Percentiles rank a stretch among this genome's conserved stretches.
phyloP scores from a whole-genome alignment of 805 yeast species.

The Hanseniaspora meyeri region DNA sequence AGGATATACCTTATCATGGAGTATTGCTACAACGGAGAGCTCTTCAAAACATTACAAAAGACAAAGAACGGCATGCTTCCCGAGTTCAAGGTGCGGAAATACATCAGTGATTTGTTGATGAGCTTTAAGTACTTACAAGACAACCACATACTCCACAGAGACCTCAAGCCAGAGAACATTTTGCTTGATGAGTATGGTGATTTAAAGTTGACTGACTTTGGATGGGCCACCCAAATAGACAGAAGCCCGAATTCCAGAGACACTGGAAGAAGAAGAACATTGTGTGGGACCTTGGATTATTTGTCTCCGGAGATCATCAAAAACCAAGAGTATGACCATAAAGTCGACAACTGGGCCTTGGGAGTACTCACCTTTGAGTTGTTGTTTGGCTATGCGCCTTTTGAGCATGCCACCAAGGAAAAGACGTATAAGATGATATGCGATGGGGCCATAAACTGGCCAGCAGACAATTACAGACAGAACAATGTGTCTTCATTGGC shows the following conservation, averaged over 20 bases:
- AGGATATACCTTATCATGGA: conserved; percentile 78
- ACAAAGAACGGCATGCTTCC: conserved; percentile 47
- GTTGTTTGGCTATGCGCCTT: conserved; percentile 81
- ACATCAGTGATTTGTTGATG: conserved; percentile 68
- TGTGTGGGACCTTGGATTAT: conserved; percentile 92
- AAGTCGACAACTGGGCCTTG: conserved; percentile 85
- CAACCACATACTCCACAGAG: conserved; percentile 77
- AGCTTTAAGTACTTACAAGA: conserved; percentile 70
- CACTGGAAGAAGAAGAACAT: conserved; percentile 51
- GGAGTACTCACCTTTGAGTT: conserved; percentile 81
- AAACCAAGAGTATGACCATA: conserved; percentile 60
- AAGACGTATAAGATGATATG: conserved; percentile 72
- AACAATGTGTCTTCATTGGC: conserved; percentile 60
- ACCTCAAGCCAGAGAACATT: conserved; percentile 88
- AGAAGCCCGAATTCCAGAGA: conserved; percentile 33
- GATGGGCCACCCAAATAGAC: conserved; percentile 62
- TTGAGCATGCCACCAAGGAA: conserved; percentile 68
- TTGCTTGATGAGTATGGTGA: conserved; percentile 62
- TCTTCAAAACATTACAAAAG: conserved; percentile 60
- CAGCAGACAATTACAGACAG: conserved; percentile 23
- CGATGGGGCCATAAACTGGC: conserved; percentile 62
- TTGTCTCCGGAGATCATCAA: conserved; percentile 93
- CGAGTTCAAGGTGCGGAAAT: conserved; percentile 63
- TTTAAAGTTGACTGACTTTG: conserved; percentile 83
- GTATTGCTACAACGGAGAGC: conserved; percentile 74